phyloP scores from a whole-genome alignment of 2,329 filamentous ascomycete genomes.

The Cercospora brassicicola region DNA sequence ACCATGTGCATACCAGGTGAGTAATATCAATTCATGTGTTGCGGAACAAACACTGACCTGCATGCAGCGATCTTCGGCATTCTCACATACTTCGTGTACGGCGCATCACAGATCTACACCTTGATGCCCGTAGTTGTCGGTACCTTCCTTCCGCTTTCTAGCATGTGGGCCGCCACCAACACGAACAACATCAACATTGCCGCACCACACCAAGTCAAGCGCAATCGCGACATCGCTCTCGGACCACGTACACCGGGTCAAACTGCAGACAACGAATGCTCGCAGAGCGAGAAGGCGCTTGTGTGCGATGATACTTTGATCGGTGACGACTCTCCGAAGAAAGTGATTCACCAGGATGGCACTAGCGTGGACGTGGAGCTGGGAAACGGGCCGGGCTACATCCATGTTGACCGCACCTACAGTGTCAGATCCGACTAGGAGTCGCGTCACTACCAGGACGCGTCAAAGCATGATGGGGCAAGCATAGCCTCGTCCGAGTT shows the following conservation, averaged over 20 bases:
- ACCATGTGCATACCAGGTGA: constrained; percentile 65
- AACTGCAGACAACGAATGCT: constrained; percentile 14
- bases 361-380: constrained; percentile 30
- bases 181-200: constrained; percentile 32
- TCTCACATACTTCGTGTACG: constrained; percentile 53
- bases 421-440: constrained; percentile 28
- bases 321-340: constrained; percentile 20
- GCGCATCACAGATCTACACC: constrained; percentile 55
- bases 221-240: constrained; percentile 17
- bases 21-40: constrained; percentile 25
- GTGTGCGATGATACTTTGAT: constrained; percentile 29
- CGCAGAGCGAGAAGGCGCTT: constrained; percentile 27
- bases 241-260: constrained; percentile 18
- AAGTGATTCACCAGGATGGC: constrained; percentile 18
- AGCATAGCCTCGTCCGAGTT: constrained; percentile 17
- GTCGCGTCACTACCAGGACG: constrained; percentile 7
- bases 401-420: constrained; percentile 30
- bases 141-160: constrained; percentile 65
- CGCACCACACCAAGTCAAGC: constrained; percentile 27
- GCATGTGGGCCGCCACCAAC: constrained; percentile 61
- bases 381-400: constrained; percentile 25
- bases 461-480: constrained; percentile 7
- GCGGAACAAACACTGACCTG: constrained; percentile 19
- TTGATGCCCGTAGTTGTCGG: constrained; percentile 60
- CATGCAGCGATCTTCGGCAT: constrained; percentile 60